These are phyloP conservation scores for Fusarium foetens DNA, from an alignment of 2,329 filamentous ascomycete species.

Conservation along the genomic window DNA sequence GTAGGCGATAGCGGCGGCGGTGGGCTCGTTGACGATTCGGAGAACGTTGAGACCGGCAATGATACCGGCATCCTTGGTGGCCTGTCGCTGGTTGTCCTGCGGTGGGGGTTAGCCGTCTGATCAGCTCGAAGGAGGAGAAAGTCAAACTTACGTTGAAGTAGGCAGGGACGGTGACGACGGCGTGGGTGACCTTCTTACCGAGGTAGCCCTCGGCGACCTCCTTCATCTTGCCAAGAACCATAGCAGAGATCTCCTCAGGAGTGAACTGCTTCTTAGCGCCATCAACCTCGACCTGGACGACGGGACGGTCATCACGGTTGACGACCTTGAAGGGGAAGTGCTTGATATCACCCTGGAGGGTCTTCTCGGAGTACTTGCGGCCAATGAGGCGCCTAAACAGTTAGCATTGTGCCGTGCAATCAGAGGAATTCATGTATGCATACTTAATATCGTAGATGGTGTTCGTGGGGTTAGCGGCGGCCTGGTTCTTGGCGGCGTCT, in stretches of 20 bases:
- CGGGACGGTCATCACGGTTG: constrained; percentile 89
- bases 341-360: constrained; percentile 94
- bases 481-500: constrained; percentile 98
- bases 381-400: constrained; percentile 78
- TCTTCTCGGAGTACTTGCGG: constrained; percentile 83
- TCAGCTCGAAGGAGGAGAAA: too few species aligned
- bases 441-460: constrained; percentile 88
- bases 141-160: constrained; percentile 80
- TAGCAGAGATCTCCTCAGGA: constrained; percentile 82
- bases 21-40: constrained; percentile 96
- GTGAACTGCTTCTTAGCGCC: constrained; percentile 77
- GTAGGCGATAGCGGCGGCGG: constrained; percentile 94
- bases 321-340: constrained; percentile 97
- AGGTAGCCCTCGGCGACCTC: constrained; percentile 82
- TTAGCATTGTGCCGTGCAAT: constrained; percentile 29
- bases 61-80: constrained; percentile 92
- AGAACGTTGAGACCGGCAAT: constrained; percentile 96
- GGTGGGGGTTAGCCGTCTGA: constrained; percentile 36
- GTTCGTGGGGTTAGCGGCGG: constrained; percentile 78
- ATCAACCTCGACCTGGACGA: constrained; percentile 78
- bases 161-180: constrained; percentile 92
- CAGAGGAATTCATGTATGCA: constrained; percentile 52
- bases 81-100: constrained; percentile 90
- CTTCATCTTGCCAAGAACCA: constrained; percentile 88
- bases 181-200: constrained; percentile 85